phyloP scores from a whole-genome alignment of 202 grass and related monocot genomes.

The Brachypodium distachyon region DNA sequence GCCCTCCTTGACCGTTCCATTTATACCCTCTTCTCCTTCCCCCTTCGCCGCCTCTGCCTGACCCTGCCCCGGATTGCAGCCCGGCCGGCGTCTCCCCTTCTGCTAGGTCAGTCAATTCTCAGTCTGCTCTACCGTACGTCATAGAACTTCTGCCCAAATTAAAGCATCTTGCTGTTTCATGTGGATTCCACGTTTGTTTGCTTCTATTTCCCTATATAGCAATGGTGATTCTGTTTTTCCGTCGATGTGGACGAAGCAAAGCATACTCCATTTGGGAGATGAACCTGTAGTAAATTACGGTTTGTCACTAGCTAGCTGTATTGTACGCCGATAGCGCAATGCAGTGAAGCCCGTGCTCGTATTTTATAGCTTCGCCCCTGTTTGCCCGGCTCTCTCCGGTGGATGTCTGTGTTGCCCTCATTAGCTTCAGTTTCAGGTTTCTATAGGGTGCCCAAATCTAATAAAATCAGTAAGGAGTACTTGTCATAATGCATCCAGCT shows the following conservation, averaged over 20 bases:
- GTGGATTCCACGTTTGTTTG: too few species aligned
- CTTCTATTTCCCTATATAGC: background rate
- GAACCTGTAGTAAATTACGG: background rate
- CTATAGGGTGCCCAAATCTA: background rate
- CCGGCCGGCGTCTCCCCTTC: background rate
- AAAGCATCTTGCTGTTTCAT: too few species aligned
- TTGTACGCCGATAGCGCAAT: background rate
- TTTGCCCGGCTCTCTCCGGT: background rate
- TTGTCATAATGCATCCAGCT: background rate
- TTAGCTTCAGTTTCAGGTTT: background rate
- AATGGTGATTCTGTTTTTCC: background rate
- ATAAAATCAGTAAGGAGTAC: too few species aligned
- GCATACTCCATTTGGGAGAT: too few species aligned
- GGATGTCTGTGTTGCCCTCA: background rate
- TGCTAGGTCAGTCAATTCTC: background rate
- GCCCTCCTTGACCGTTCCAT: background rate
- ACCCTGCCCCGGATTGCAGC: background rate
- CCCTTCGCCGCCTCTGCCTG: background rate
- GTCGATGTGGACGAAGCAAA: too few species aligned
- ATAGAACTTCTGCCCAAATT: background rate
- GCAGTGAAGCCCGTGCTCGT: background rate
- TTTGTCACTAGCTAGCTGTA: background rate
- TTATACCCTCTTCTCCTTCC: background rate
- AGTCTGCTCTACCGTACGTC: too few species aligned
- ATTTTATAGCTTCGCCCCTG: background rate